These are phyloP conservation scores for Sporothrix protearum DNA, from an alignment of 2,329 filamentous ascomycete genomes.

Conservation along the genomic window DNA sequence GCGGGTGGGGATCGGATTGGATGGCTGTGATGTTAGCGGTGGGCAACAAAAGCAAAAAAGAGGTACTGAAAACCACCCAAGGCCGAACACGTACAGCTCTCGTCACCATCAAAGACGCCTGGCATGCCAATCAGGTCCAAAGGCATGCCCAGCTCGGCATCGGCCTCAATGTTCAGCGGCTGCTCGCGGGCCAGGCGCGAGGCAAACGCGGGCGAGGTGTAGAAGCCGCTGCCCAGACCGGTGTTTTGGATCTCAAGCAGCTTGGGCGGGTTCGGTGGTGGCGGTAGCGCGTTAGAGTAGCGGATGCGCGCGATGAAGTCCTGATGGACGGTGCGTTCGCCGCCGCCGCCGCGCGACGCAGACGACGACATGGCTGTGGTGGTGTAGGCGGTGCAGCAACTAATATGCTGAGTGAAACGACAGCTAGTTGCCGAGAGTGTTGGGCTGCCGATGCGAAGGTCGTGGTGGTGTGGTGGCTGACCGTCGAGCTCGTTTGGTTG, in stretches of 20 bases:
- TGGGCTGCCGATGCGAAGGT: background rate
- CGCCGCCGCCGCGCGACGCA: conserved; percentile 39
- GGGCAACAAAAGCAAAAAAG: background rate
- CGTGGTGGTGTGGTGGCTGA: background rate
- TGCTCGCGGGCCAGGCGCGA: conserved; percentile 86
- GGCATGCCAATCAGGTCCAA: conserved; percentile 93
- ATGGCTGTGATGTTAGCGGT: conserved; percentile 56
- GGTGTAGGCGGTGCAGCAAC: background rate
- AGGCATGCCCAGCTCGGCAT: conserved; percentile 97
- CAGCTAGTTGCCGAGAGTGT: background rate
- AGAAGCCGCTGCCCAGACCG: conserved; percentile 79
- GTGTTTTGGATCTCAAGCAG: conserved; percentile 95
- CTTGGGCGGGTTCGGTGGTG: conserved; percentile 91
- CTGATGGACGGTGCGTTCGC: conserved; percentile 70
- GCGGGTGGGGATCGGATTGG: conserved; percentile 68
- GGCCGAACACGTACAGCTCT: conserved; percentile 66
- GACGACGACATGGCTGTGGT: conserved; percentile 41
- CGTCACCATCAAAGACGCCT: conserved; percentile 90
- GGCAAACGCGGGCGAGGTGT: conserved; percentile 85
- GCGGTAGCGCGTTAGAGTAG: conserved; percentile 92
- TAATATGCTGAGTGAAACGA: background rate
- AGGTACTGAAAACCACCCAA: background rate
- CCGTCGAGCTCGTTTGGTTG: background rate
- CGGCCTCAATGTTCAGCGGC: conserved; percentile 91
- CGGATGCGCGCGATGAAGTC: conserved; percentile 96